Percentiles rank a stretch among this genome's conserved stretches.
Conservation (phyloP, 1,284 basidiomycete genomes). For the Omphalotus olearius region DNA sequence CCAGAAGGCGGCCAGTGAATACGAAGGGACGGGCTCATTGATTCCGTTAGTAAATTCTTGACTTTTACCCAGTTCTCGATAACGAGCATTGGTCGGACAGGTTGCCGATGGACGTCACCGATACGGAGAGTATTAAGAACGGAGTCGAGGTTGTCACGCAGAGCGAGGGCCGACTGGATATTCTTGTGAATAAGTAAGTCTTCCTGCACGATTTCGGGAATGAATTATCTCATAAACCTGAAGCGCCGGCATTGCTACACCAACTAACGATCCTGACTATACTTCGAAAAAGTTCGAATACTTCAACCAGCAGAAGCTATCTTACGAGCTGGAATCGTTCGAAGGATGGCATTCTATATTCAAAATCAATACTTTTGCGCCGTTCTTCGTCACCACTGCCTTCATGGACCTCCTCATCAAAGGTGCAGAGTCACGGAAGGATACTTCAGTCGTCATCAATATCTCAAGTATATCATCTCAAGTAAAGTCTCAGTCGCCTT, state of each 20-base stretch:
- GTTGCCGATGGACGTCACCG: conserved; percentile 11
- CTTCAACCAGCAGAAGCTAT: conserved; percentile 17
- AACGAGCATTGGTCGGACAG: neutral
- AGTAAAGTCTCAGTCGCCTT: conserved; percentile 5
- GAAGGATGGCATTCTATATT: conserved; percentile 23
- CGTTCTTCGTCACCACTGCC: conserved; percentile 28
- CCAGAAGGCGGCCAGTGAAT: conserved; percentile 17
- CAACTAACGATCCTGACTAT: neutral
- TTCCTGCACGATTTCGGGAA: neutral
- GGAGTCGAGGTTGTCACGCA: conserved; percentile 22
- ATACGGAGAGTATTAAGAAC: conserved; percentile 18
- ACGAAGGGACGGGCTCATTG: neutral
- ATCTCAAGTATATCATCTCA: conserved; percentile 26
- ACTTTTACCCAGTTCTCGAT: neutral
- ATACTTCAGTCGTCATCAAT: conserved; percentile 28
- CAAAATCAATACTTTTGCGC: conserved; percentile 22
- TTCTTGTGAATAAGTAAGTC: conserved; percentile 30
- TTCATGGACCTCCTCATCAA: conserved; percentile 28
- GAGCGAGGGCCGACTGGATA: conserved; percentile 26
- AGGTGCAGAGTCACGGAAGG: conserved; percentile 20
- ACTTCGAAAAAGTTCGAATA: neutral
- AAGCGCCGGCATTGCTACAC: neutral
- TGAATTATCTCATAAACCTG: neutral
- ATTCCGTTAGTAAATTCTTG: conserved; percentile 8
- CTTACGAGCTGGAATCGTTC: conserved; percentile 23